Conservation (phyloP, 2,329 filamentous ascomycete genomes). For the Penicillium sp. region DNA sequence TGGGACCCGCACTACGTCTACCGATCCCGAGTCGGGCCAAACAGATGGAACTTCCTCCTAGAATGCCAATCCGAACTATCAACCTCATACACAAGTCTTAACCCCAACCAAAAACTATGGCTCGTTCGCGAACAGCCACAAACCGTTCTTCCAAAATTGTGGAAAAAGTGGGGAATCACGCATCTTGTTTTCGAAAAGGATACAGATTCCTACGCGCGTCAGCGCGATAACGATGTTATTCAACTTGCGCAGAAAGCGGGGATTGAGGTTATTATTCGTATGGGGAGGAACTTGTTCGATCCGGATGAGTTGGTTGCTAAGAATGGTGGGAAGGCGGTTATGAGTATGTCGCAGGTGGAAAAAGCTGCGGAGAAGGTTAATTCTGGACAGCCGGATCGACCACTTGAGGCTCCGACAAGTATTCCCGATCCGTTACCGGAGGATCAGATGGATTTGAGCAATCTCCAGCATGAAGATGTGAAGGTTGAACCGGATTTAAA, state of each 20-base stretch:
- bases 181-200: constrained; percentile 81
- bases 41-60: constrained; percentile 76
- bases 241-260: constrained; percentile 66
- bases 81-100: constrained; percentile 68
- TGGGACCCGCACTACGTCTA: constrained; percentile 85
- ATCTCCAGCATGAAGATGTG: constrained; percentile 62
- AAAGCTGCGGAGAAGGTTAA: constrained; percentile 63
- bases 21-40: constrained; percentile 68
- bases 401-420: constrained; percentile 62
- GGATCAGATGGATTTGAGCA: constrained; percentile 60
- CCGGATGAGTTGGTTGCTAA: constrained; percentile 69
- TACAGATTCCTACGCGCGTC: constrained; percentile 72
- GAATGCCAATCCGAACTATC: constrained; percentile 77
- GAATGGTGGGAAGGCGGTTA: constrained; percentile 72
- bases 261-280: constrained; percentile 67
- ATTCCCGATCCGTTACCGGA: constrained; percentile 62
- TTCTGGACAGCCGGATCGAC: constrained; percentile 61
- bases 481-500: constrained; percentile 64
- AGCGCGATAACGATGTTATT: constrained; percentile 65
- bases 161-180: constrained; percentile 73
- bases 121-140: constrained; percentile 74
- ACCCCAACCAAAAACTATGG: constrained; percentile 71
- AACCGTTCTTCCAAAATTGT: constrained; percentile 72
- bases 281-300: constrained; percentile 74
- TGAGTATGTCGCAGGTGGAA: constrained; percentile 72